phyloP scores from a whole-genome alignment of 306 rosid genomes.

The Acmispon strigosus region DNA sequence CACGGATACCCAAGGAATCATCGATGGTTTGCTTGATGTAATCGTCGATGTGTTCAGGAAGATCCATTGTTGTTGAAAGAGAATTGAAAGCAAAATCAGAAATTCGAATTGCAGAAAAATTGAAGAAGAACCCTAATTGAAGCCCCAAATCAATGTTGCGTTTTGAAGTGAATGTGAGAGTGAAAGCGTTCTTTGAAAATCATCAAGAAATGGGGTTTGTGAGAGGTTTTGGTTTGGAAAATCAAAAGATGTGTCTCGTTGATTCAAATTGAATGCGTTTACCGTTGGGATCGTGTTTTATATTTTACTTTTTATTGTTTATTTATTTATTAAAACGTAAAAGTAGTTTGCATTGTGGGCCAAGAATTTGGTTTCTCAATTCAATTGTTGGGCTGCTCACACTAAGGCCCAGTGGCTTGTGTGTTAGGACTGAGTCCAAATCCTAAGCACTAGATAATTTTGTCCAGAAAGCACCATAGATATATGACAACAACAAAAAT shows the following conservation, averaged over 20 bases:
- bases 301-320: neutral
- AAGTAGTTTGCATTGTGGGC: too few relatives aligned
- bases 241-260: neutral
- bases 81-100: neutral
- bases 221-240: neutral
- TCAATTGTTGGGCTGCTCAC: neutral
- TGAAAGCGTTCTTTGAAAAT: neutral
- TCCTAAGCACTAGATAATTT: too few relatives aligned
- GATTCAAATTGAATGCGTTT: constrained; percentile 39
- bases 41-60: constrained; percentile 44
- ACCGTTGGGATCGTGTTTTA: constrained; percentile 50
- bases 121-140: neutral
- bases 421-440: too few relatives aligned
- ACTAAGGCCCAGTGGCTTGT: neutral
- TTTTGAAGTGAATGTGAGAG: neutral
- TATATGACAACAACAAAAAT: too few relatives aligned
- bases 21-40: constrained; percentile 61
- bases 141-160: neutral
- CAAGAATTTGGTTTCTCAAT: neutral
- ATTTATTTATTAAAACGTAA: too few relatives aligned
- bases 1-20: constrained; percentile 48
- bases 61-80: constrained; percentile 40
- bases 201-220: neutral
- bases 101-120: neutral
- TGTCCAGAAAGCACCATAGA: too few relatives aligned